Percentiles rank a stretch among this genome's conserved stretches.
These are phyloP conservation scores for Solanum lycopersicoides DNA, from an alignment of 257 asterid genomes.

Conservation along the genomic window DNA sequence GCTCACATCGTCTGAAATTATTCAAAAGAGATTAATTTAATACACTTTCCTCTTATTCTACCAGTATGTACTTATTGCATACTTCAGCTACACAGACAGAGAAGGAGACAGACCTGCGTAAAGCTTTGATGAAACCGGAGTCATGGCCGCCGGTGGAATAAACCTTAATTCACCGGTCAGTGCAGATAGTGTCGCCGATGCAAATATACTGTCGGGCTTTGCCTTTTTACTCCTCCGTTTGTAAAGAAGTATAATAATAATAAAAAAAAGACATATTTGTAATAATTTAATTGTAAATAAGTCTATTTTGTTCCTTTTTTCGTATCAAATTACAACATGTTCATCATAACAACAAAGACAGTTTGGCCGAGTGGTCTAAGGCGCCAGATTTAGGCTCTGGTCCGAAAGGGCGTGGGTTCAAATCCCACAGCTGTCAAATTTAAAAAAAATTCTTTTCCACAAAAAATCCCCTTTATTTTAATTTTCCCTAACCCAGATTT, in stretches of 20 bases:
- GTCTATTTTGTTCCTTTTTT: too few species aligned
- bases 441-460: not conserved
- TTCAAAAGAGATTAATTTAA: not conserved
- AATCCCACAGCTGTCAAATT: conserved; percentile 95
- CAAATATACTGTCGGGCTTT: not conserved
- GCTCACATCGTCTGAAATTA: conserved; percentile 72
- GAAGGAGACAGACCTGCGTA: not conserved
- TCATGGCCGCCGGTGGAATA: not conserved
- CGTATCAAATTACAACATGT: too few species aligned
- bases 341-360: conserved; percentile 5
- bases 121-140: conserved; percentile 2
- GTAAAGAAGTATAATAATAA: too few species aligned
- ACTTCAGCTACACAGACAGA: not conserved
- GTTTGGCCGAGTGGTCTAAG: conserved; percentile 99
- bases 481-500: too few species aligned
- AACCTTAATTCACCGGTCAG: not conserved
- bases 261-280: too few species aligned
- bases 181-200: not conserved
- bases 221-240: not conserved
- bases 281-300: too few species aligned
- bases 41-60: not conserved
- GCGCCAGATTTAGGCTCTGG: conserved; percentile 99
- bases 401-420: conserved; percentile 99
- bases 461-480: too few species aligned
- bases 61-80: not conserved